A percentile compares a stretch with the other conserved stretches of the same genome.
These are phyloP conservation scores for Apiotrichum domesticum DNA, from an alignment of 1,284 basidiomycete species.

Conservation along the genomic window DNA sequence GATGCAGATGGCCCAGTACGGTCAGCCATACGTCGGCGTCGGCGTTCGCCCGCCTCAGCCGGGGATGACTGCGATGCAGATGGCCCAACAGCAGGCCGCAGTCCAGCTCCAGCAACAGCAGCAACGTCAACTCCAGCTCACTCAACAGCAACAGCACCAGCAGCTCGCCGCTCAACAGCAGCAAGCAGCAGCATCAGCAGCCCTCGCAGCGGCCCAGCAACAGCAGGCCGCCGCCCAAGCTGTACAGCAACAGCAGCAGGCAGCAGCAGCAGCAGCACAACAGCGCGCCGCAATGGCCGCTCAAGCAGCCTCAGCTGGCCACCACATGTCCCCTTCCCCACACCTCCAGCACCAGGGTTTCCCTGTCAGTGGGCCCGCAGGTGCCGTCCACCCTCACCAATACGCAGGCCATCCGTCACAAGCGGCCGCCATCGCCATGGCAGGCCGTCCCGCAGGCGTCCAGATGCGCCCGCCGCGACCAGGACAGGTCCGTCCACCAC, in stretches of 20 bases:
- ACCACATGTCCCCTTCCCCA: constrained; percentile 31
- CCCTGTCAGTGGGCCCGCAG: constrained; percentile 22
- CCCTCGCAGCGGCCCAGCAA: constrained; percentile 15
- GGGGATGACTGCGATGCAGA: constrained; percentile 8
- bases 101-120: constrained; percentile 15
- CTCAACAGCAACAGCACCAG: constrained; percentile 17
- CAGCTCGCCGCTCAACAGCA: constrained; percentile 11
- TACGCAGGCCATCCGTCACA: constrained; percentile 17
- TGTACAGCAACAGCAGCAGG: constrained; percentile 6
- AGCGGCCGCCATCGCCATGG: constrained; percentile 13
- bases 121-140: constrained; percentile 17
- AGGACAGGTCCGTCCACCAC: constrained; percentile 9
- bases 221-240: constrained; percentile 16
- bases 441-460: constrained; percentile 8
- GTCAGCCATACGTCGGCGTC: constrained; percentile 12
- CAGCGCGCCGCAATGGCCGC: constrained; percentile 5
- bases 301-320: constrained; percentile 6
- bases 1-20: constrained; percentile 20
- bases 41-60: constrained; percentile 17
- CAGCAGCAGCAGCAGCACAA: constrained; percentile 9
- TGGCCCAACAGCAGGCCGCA: constrained; percentile 16
- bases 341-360: constrained; percentile 40
- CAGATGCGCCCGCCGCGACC: constrained; percentile 17
- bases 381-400: constrained; percentile 14
- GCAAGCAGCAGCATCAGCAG: constrained; percentile 12